phyloP scores from a whole-genome alignment of 768 basidiomycete species.

The Calvatia gigantea region DNA sequence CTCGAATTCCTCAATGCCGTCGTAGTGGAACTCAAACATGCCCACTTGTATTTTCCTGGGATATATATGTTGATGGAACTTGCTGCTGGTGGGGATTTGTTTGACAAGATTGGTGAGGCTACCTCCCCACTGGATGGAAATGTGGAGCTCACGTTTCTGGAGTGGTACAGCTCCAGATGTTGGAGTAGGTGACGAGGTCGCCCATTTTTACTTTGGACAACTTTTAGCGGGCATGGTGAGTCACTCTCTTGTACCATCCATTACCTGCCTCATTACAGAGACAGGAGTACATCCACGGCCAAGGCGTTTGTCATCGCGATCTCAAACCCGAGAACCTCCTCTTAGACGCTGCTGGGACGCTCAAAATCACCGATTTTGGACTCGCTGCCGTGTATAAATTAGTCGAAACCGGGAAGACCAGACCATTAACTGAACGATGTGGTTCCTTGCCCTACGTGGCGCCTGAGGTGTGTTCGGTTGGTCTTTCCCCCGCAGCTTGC shows the following conservation, averaged over 20 bases:
- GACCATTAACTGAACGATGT: slow-evolving; percentile 76
- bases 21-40: slow-evolving; percentile 64
- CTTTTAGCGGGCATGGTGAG: slow-evolving; percentile 79
- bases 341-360: slow-evolving; percentile 74
- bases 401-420: slow-evolving; percentile 74
- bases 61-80: slow-evolving; percentile 93
- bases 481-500: background rate
- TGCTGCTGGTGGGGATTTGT: slow-evolving; percentile 91
- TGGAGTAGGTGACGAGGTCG: slow-evolving; percentile 81
- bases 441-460: slow-evolving; percentile 94
- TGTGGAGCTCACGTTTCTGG: background rate
- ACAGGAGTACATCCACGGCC: slow-evolving; percentile 78
- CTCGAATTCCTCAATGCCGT: slow-evolving; percentile 81
- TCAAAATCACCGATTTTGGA: slow-evolving; percentile 96
- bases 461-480: slow-evolving; percentile 68
- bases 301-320: slow-evolving; percentile 95
- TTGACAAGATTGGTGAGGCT: slow-evolving; percentile 94
- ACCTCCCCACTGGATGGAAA: background rate
- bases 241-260: slow-evolving; percentile 8
- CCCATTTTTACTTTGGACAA: slow-evolving; percentile 89
- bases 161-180: slow-evolving; percentile 76
- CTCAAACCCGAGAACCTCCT: slow-evolving; percentile 96
- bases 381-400: slow-evolving; percentile 87
- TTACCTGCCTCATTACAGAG: background rate
- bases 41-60: slow-evolving; percentile 63